Conservation (phyloP, 345 rosid species). For the Nasturtium officinale region DNA sequence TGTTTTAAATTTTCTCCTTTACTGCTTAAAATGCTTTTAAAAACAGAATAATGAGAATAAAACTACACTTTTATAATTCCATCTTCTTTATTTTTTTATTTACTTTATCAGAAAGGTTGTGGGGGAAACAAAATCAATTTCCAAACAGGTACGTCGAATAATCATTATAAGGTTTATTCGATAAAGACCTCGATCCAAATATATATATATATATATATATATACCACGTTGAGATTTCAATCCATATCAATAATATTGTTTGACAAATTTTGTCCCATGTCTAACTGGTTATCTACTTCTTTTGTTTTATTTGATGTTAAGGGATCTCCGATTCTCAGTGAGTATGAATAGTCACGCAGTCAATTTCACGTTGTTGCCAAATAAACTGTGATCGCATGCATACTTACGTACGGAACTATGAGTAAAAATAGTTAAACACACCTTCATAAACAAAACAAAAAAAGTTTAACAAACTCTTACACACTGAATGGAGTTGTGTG, state of each 20-base stretch:
- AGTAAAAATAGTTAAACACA: conserved; percentile 6
- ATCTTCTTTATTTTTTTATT: conserved; percentile 35
- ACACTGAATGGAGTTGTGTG: no score
- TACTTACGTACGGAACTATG: neutral
- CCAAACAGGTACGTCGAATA: conserved; percentile 63
- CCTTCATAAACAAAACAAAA: neutral
- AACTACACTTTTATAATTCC: conserved; percentile 51
- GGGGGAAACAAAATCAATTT: conserved; percentile 92
- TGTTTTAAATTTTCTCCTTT: conserved; percentile 61
- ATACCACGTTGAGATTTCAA: conserved; percentile 35
- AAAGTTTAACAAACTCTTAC: neutral
- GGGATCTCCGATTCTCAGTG: conserved; percentile 2
- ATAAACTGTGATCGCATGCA: conserved; percentile 1
- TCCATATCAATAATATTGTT: neutral
- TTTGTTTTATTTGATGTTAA: neutral
- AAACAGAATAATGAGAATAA: conserved; percentile 70
- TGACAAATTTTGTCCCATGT: conserved; percentile 22
- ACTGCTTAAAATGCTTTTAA: conserved; percentile 62
- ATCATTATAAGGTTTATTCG: conserved; percentile 62
- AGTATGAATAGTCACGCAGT: conserved; percentile 17
- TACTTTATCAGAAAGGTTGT: conserved; percentile 47
- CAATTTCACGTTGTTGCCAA: conserved; percentile 6
- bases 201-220: no score
- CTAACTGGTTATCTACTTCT: neutral
- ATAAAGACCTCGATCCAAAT: conserved; percentile 54